phyloP scores from a whole-genome alignment of 2,329 filamentous ascomycete genomes.

The Lasiodiplodia theobromae region DNA sequence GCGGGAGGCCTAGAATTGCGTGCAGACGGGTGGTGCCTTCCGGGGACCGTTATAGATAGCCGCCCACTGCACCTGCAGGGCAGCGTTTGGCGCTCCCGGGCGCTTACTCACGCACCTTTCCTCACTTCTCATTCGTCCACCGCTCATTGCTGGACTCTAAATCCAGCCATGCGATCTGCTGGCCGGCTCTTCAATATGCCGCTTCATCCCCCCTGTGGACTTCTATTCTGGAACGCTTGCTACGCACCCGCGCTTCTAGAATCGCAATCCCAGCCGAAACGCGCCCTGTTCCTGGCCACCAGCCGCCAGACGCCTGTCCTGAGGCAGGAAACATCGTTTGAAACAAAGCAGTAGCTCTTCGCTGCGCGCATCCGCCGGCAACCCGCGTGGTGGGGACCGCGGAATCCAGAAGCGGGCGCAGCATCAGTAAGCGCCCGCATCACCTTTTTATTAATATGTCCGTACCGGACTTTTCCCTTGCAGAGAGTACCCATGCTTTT shows the following conservation, averaged over 20 bases:
- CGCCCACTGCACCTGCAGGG: constrained; percentile 6
- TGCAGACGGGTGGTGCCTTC: constrained; percentile 11
- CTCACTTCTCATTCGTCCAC: constrained; percentile 2
- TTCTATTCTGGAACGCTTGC: constrained; percentile 6
- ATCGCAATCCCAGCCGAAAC: constrained; percentile 1
- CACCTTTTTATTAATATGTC: background rate
- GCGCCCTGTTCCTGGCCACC: background rate
- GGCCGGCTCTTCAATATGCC: constrained; percentile 5
- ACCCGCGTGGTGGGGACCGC: background rate
- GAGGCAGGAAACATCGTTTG: constrained; percentile 14
- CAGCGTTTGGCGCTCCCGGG: constrained; percentile 7
- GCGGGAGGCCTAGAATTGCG: constrained; percentile 23
- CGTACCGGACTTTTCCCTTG: background rate
- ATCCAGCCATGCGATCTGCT: constrained; percentile 8
- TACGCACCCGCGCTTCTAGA: constrained; percentile 8
- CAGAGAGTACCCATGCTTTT: background rate
- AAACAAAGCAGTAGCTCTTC: constrained; percentile 7
- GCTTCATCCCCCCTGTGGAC: background rate
- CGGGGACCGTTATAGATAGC: constrained; percentile 19
- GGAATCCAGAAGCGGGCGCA: constrained; percentile 4
- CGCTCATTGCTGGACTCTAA: background rate
- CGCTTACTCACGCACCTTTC: constrained; percentile 12
- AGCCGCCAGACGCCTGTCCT: background rate
- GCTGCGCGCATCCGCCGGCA: background rate
- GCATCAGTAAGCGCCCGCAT: constrained; percentile 22